Conservation (phyloP, 2,329 filamentous ascomycete genomes). For the Apiospora kogelbergensis region DNA sequence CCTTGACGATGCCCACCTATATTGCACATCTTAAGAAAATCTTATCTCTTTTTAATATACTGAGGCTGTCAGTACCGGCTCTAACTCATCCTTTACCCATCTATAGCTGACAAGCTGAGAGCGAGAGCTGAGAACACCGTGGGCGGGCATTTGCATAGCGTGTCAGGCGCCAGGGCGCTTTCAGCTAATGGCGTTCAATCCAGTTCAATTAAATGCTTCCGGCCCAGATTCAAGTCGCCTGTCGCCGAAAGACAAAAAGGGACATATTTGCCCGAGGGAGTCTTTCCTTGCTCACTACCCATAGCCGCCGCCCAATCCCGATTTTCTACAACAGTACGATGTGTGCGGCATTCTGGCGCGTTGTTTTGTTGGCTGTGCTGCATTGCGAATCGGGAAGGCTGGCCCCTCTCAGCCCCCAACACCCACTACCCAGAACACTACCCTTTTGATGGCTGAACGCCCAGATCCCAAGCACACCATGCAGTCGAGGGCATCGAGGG, state of each 20-base stretch:
- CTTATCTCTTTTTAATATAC: neutral
- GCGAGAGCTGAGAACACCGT: neutral
- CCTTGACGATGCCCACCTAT: constrained; percentile 20
- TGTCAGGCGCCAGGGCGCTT: neutral
- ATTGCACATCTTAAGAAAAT: constrained; percentile 33
- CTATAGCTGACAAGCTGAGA: neutral
- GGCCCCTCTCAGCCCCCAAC: neutral
- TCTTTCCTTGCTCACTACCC: neutral
- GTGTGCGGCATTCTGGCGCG: neutral
- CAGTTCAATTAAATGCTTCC: neutral
- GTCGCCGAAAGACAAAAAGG: neutral
- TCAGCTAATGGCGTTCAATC: neutral
- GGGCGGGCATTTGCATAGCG: neutral
- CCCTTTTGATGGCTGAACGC: neutral
- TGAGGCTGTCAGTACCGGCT: neutral
- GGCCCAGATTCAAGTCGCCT: neutral
- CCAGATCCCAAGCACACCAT: neutral
- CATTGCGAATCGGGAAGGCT: neutral
- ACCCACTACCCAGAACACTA: neutral
- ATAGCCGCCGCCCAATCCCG: neutral
- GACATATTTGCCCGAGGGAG: neutral
- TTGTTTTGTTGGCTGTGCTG: neutral
- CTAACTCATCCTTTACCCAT: neutral
- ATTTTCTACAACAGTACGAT: neutral
- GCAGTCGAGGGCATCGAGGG: neutral